phyloP scores from a whole-genome alignment of 2,329 filamentous ascomycete genomes.

The Xylaria arbuscula region DNA sequence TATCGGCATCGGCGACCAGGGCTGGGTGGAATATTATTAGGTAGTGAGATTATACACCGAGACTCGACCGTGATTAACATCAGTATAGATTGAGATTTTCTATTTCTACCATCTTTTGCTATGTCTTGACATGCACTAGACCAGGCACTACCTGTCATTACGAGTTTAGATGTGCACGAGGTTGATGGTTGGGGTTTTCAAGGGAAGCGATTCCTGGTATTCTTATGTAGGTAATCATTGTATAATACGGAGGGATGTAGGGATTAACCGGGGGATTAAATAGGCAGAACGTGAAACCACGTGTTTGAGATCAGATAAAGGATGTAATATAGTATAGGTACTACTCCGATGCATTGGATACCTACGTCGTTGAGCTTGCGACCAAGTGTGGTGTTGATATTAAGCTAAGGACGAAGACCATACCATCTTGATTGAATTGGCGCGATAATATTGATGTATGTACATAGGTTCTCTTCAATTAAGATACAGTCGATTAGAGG shows the following conservation, averaged over 20 bases:
- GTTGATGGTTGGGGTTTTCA: not conserved
- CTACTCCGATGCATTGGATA: not conserved
- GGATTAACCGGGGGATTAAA: not conserved
- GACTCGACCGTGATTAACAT: conserved; percentile 10
- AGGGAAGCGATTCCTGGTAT: conserved; percentile 1
- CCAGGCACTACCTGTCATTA: not conserved
- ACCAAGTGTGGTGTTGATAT: not conserved
- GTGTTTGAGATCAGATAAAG: not conserved
- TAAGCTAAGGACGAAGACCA: not conserved
- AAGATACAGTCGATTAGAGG: not conserved
- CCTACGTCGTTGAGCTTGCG: not conserved
- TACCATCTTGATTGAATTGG: not conserved
- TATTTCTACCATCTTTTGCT: not conserved
- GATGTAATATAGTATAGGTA: not conserved
- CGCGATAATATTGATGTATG: not conserved
- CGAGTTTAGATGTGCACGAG: not conserved
- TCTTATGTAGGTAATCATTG: conserved; percentile 11
- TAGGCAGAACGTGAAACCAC: not conserved
- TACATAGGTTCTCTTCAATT: not conserved
- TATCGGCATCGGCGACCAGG: conserved; percentile 15
- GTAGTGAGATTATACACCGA: conserved; percentile 30
- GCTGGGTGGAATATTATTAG: conserved; percentile 14
- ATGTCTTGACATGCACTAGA: not conserved
- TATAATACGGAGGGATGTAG: not conserved
- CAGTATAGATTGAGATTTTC: not conserved